Evolutionary conservation across 2,329 filamentous ascomycete genomes (phyloP), one percentile per base, ranked within the genome.

Genomic region (Diaporthe sp.): DNA sequence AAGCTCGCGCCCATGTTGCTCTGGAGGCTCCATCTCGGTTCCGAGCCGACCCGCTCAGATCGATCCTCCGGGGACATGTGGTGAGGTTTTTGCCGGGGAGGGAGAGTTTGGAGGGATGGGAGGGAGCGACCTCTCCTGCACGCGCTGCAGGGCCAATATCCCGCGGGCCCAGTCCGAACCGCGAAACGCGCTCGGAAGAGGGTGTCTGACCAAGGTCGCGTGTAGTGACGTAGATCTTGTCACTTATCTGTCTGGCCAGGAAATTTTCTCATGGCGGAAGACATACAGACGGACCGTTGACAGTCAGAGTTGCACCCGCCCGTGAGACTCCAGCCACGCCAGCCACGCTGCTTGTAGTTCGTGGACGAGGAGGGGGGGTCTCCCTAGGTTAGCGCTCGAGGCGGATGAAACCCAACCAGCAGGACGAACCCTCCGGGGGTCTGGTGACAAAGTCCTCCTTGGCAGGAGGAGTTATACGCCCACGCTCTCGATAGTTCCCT

Each of bases 11-110:
- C 8, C 30, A 30, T 39, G 9, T 4, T 37, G 32, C 25, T n/a
- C 19, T 27, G 42, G 47, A 8, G 25, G 13, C 44, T 51, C 44
- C n/a, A 32, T 53, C 25, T 71, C 70, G 70, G 56, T 63, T 51
- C 70, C 55, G 70, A 50, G 42, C 56, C 70, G 70, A 71, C 19
- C 69, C 69, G 56, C 56, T 71, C 30, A 50, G 53, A 63, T 53
- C 56, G 59, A 53, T 53, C 44, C 32, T 22, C 22, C 44, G 37
- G 56, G 56, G 13, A 15, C 44, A 44, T 19, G 13, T 25, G 19
- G 27, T 2, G 35, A 27, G 69, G 22, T 9, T 25, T 53, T 68
- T 32, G 44, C 63, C 12, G 63, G 47, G 15, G 47, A 39, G n/a
- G 17, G 47, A 25, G 22, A 22, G 47, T 5, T 25, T 32, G 15